Base-by-base conservation (phyloP, 306 rosid species). In the Vachellia collinsii region DNA sequence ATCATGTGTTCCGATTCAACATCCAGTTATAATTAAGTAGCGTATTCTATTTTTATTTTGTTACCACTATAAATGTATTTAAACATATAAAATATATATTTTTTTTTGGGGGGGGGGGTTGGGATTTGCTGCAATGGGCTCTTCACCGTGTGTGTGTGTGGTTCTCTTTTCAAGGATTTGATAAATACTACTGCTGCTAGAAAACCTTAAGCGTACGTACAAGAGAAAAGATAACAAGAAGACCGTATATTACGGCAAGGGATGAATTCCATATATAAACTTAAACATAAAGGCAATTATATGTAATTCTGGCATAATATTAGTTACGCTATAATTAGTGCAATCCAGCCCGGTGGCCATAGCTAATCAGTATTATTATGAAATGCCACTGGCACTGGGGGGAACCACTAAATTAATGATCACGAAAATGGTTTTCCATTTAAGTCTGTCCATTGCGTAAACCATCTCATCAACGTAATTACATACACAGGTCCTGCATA, bases 371-470 rank as follows among this genome's bases (percentile, higher is more conserved):
- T 47, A 67, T n/a, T 70, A 23, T 70, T 56, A 56, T 56, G 54
- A n/a, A 42, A 38, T 11, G 37, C 53, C 6, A 0, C 19, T 4
- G 53, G 17, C 25, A 42, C n/a, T n/a, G n/a, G n/a, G n/a, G 34
- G 34, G 34, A 29, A 22, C 54, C 54, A 5, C 20, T 3, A 43
- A 69, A 69, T 9, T 50, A 1, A 50, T 50, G 11, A 70, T 70
- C 44, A 70, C 44, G 3, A 70, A 44, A 43, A 8, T 70, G 37
- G 11, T 43, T 44, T 70, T 6, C 56, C 1, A 22, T 44, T 44
- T 44, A 43, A 43, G 56, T 13, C 22, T 54, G 56, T 70, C 39
- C 39, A 12, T 44, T 70, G 74, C 74, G 74, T 70, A 22, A 44
- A 36, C 39, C n/a, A 20, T 34, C 39, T 42, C 34, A n/a, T 67